Evolutionary conservation across 805 yeast species (phyloP).

Genomic region (Myxozyma neglecta): DNA sequence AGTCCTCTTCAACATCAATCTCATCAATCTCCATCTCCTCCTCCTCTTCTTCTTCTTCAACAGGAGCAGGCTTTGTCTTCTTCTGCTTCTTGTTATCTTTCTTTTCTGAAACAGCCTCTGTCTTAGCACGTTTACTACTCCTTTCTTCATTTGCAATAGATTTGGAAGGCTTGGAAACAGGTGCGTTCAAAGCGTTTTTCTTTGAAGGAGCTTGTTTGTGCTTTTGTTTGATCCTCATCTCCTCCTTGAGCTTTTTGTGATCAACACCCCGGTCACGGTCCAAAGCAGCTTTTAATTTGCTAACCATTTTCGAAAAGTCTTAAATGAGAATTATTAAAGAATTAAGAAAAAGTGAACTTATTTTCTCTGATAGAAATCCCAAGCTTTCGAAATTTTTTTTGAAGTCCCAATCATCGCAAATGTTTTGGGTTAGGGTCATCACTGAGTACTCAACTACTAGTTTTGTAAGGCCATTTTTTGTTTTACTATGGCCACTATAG

Average conservation of each 20-base stretch:
- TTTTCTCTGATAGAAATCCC: not conserved
- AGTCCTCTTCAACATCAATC: slow-evolving; percentile 32
- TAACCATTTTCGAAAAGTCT: slow-evolving; percentile 13
- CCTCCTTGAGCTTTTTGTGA: slow-evolving; percentile 12
- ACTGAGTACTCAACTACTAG: not conserved
- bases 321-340: not conserved
- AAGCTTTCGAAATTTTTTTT: slow-evolving; percentile 1
- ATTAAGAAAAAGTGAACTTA: not conserved
- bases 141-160: not conserved
- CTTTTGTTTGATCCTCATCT: slow-evolving; percentile 38
- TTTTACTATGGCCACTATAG: too few species aligned
- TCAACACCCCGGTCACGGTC: slow-evolving; percentile 24
- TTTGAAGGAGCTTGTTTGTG: slow-evolving; percentile 39
- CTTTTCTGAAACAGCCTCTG: not conserved
- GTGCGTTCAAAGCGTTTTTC: not conserved
- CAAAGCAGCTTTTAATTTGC: slow-evolving; percentile 24
- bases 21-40: slow-evolving; percentile 49
- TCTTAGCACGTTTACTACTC: slow-evolving; percentile 4
- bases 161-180: not conserved
- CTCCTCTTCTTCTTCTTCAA: slow-evolving; percentile 48
- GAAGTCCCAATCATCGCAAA: not conserved
- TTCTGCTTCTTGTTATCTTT: slow-evolving; percentile 30
- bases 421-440: slow-evolving; percentile 1
- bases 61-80: slow-evolving; percentile 3
- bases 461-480: too few species aligned